Conservation (phyloP, 2,329 filamentous ascomycete genomes). For the Fusarium poae region DNA sequence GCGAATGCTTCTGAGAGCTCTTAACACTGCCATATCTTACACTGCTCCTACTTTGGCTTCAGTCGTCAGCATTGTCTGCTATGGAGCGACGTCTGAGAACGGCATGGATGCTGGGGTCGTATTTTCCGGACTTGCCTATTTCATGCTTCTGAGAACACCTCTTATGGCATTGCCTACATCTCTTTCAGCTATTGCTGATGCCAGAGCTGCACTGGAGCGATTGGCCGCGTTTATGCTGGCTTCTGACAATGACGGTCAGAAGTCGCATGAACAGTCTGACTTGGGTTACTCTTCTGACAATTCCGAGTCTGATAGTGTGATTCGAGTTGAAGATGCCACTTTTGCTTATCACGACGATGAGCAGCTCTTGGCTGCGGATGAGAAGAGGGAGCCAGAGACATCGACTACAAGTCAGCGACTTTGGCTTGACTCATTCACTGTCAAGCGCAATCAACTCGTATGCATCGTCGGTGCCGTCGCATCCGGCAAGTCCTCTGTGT, state of each 20-base stretch:
- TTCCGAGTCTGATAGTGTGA: neutral
- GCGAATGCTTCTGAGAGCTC: conserved; percentile 31
- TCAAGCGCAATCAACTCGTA: conserved; percentile 12
- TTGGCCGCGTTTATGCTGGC: conserved; percentile 20
- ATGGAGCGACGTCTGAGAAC: conserved; percentile 20
- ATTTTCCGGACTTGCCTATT: conserved; percentile 20
- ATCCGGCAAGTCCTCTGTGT: conserved; percentile 25
- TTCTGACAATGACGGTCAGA: neutral
- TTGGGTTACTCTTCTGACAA: neutral
- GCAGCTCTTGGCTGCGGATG: neutral
- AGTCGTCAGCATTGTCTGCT: conserved; percentile 30
- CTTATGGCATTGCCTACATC: conserved; percentile 18
- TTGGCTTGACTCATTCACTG: neutral
- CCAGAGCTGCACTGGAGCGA: conserved; percentile 23
- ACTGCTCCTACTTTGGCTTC: conserved; percentile 25
- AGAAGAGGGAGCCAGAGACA: neutral
- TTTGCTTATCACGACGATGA: conserved; percentile 32
- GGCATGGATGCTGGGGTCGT: conserved; percentile 29
- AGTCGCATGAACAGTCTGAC: neutral
- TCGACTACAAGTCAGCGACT: neutral
- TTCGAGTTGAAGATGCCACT: conserved; percentile 4
- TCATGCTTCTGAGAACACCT: conserved; percentile 25
- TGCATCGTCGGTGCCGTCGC: conserved; percentile 25
- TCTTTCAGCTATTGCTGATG: conserved; percentile 28
- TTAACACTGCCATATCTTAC: conserved; percentile 30